Evolutionary conservation across 176 grass and related monocot species (phyloP), one percentile per base, ranked within the genome.

Genomic region (Panicum miliaceum): DNA sequence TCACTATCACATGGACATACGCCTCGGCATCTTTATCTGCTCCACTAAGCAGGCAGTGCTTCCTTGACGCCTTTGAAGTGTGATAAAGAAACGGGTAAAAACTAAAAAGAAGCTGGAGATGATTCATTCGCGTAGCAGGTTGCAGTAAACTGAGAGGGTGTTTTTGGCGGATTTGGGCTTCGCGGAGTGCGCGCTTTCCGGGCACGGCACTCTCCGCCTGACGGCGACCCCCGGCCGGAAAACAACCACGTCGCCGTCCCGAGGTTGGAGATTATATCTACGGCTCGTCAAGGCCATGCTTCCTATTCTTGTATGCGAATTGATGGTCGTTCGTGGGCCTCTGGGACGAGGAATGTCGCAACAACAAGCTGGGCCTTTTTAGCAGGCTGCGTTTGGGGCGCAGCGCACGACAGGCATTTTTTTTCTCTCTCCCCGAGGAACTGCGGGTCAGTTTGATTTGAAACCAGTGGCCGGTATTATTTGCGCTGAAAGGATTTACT

Each of bases 211-310:
- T 35, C 38, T 68, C 63, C 64, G 80, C 35, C 48, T 12, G 37
- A 83, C 73, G n/a, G 60, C 59, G 80, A 86, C 48, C 46, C n/a
- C 37, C 5, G 12, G 25, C 51, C 48, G 53, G 80, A 87, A 84
- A 84, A 84, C 75, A 64, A 69, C 23, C 68, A 54, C 10, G 69
- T 87, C 89, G 0, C 43, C 51, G 23, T 87, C 84, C 37, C 57
- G 36, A 5, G 35, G 11, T 6, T 72, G 20, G 45, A 23, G 10
- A 45, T 43, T 41, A 54, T 27, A 41, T 56, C 20, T 13, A 41
- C 57, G 40, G 7, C 19, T 43, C 50, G 42, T 13, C 40, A 4
- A 18, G 12, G 71, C 7, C 14, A 10, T 1, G 11, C 29, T 32
- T 32, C 35, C 10, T 22, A n/a, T 54, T 76, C 22, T 52, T 52